Evolutionary conservation across 2,329 filamentous ascomycete genomes (phyloP), one percentile per base, ranked within the genome.

Genomic region (Fusarium devonianum): DNA sequence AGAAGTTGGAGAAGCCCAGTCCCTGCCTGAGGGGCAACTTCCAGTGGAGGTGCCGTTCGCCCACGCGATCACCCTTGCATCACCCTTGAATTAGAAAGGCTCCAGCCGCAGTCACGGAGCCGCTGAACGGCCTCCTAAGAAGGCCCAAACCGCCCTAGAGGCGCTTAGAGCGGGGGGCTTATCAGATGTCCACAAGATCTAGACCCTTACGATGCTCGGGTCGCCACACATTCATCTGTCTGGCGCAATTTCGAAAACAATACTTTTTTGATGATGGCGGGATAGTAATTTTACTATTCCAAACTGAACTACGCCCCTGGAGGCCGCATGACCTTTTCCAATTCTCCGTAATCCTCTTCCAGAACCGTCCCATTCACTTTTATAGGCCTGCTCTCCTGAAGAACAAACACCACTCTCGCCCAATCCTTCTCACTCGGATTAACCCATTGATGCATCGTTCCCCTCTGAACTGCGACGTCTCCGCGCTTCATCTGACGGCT

Each of bases 391-490:
- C 40, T 57, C 30, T 44, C 54, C 60, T 69, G 65, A 49, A 75
- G 51, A 12, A 74, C 68, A 68, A 78, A 68, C 66, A 68, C 49
- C 70, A 80, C 75, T 25, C 78, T 65, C 14, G 73, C 70, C 75
- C 76, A 79, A 34, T 74, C 69, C 4, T 70, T 75, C 39, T 67
- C 49, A 50, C 73, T 73, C 17, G 59, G 50, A 41, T 83, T 83
- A 30, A 71, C 65, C 80, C 80, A 84, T 21, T 75, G 73, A 64
- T 85, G 81, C 69, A 78, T 80, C 5, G 81, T 83, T 1, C 73
- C 80, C 34, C 82, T 70, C 67, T 84, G 81, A 16, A 85, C 75
- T 7, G 74, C 75, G n/a, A 84, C 69, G 55, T 85, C 81, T 2
- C 81, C 82, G 17, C 74, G 69, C 50, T 71, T 69, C 19, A 71